Base-by-base conservation (phyloP, 805 yeast genomes). In the Metschnikowia koreensis region DNA sequence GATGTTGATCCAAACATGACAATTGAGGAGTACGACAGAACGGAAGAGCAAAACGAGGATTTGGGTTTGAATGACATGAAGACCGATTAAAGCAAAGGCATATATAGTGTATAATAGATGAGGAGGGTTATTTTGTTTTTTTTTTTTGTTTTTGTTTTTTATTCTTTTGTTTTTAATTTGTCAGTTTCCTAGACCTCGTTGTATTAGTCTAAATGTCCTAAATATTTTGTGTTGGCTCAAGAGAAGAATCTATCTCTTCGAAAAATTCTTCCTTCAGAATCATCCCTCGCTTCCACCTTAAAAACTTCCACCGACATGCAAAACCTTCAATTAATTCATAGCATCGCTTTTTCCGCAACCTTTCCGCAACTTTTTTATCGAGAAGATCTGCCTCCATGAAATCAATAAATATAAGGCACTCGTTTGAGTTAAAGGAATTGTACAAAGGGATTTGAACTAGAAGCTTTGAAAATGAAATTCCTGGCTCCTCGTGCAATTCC, bases 1-100 rank as follows among this genome's bases (percentile, higher is more conserved):
- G 99, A 94, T 71, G 81, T 82, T 40, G 99, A 94, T 72, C 99
- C 99, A 58, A 89, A 93, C 67, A 94, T 94, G 98, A 77, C 68
- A 40, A 81, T 88, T 54, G 97, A 87, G 71, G 97, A 94, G 52
- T 89, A 82, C 60, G 96, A 90, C 60, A 87, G 99, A 76, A 85
- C 96, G 2, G 74, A 77, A 39, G 87, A 89, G 63, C 96, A 92
- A 70, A 91, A 94, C 66, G 99, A 94, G 65, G 93, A 87, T 41
- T 79, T 94, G 57, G 99, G 99, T 22, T 75, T 94, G 65, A 76
- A 73, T 55, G 85, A 81, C 62, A 81, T 75, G 73, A 65, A 71
- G 46, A 64, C 75, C 42, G 70, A 54, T n/a, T 51, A 46, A 38
- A 16, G 17, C 13, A 12, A 22, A 22, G 22, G 29, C 6, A 17